Base-by-base conservation (phyloP, 805 yeast genomes). In the Nakazawaea pomicola region DNA sequence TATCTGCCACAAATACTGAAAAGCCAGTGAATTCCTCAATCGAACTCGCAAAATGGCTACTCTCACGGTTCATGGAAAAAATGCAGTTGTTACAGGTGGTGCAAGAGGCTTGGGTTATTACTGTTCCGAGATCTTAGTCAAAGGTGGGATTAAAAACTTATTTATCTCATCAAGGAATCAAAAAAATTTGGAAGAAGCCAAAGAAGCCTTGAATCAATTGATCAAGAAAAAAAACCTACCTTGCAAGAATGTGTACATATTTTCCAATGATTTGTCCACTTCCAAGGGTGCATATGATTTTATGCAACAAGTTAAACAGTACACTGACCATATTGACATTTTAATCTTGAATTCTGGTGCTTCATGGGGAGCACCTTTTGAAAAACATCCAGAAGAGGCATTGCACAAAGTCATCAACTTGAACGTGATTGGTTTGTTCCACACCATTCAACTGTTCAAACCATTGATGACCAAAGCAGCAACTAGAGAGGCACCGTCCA, bases 341-440 rank as follows among this genome's bases (percentile, higher is more conserved):
- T 66, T 83, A 47, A 68, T 80, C 50, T 86, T 89, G 36, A 83
- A 83, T 52, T 90, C 91, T 5, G 91, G 91, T 23, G 88, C 89
- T 7, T 62, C 82, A 11, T 83, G 90, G 90, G 90, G 89, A 15
- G 80, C 77, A 1, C 74, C 74, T 10, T 58, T 83, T 36, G 78
- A 67, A 29, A 60, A 62, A 9, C 89, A 83, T 53, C 77, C 86
- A 3, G 76, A 76, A 21, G 46, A 61, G 3, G 87, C 85, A 1
- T 57, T 83, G 49, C 74, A 70, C 49, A 81, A 81, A 56, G 82
- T 83, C 6, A 55, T 81, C 54, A 71, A 69, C 36, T 68, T 83
- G 51, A 83, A 83, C 50, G 70, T 83, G 19, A 71, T 72, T 44
- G 84, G 88, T 12, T 88, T 83, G 20, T 83, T 79, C 61, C 69